Evolutionary conservation across 2,329 filamentous ascomycete genomes (phyloP), one percentile per base, ranked within the genome.

Genomic region (Phoma sp.): DNA sequence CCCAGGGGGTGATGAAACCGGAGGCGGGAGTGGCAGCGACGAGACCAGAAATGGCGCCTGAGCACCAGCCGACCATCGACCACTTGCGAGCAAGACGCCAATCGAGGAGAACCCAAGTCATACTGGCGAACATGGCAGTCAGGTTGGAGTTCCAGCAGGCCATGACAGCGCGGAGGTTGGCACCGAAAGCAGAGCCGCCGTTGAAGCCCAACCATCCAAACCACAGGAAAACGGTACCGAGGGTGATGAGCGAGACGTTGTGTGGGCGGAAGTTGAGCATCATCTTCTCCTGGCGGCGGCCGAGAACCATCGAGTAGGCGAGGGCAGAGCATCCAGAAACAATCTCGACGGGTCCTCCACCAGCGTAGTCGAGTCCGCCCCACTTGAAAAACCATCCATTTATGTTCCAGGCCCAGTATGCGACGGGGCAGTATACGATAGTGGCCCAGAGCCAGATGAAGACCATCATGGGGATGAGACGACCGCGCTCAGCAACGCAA

Each of bases 181-280:
- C 91, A 65, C 93, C 93, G 66, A 97, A 96, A 35, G 93, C 82
- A 23, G 93, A 97, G 61, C 95, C 95, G 68, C 93, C 95, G 82
- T 99, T 99, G 86, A 99, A 99, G 50, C 93, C 95, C 61, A 99
- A 83, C 95, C 95, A 99, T 70, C 95, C 95, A 70, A 98, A 98
- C 93, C 93, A 98, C 52, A 99, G 91, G 68, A 99, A 85, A 62
- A 96, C 85, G 3, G 95, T 98, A 60, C 95, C 95, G 66, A 98
- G 88, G 0, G 95, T 93, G 78, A 99, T 96, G 70, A 98, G 85
- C 5, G 93, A 96, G 64, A 98, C 95, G 81, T 99, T 99, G 83
- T 99, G 95, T 14, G 95, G 95, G 65, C 95, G 91, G 85, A 98
- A 98, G 84, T 98, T 98, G 78, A 97, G 86, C 91, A 98, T 97